Base-by-base conservation (phyloP, 2,329 filamentous ascomycete species). In the Claviceps fusiformis region DNA sequence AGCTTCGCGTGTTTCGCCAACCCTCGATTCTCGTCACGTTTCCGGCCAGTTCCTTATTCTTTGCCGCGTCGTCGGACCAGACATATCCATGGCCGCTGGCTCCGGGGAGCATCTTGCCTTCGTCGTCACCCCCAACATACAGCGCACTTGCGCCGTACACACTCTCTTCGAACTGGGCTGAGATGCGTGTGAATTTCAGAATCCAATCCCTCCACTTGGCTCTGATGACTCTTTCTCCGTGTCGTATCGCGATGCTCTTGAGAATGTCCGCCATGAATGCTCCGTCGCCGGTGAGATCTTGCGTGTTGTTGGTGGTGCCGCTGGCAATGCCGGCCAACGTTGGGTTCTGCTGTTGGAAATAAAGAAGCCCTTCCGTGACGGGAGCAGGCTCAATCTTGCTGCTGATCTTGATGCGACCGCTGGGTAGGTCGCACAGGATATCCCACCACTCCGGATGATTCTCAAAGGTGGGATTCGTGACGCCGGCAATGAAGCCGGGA, bases 381-480 rank as follows among this genome's bases (percentile, higher is more conserved):
- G 85, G 81, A 0, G 90, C 87, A 27, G 80, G 71, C 59, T 97
- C 92, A 60, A 97, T 91, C 62, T 84, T 85, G 67, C 81, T 89
- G 64, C 89, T 95, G 64, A 98, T 97, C 71, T 93, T 95, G 76
- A 98, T 90, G 47, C 91, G 84, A 10, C 93, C 93, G 1, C 85
- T 92, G 0, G 91, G 87, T 46, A 98, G 75, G 69, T 98, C 93
- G 69, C 93, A 98, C 13, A 98, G 77, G 10, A 98, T 73, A 70
- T 98, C 93, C 93, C 93, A 98, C 93, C 93, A 98, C 67, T 96
- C 91, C 0, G 87, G 88, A 64, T 97, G 92, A 64, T 90, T 83
- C 58, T 92, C 90, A 67, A 98, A 98, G 0, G 90, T 92, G 6
- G 93, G 93, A 66, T 98, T 98, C 1, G 92, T 98, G 45, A 98